Evolutionary conservation across 1,284 basidiomycete species (phyloP), one percentile per base, ranked within the genome.

Genomic region (Moesziomyces antarcticus): DNA sequence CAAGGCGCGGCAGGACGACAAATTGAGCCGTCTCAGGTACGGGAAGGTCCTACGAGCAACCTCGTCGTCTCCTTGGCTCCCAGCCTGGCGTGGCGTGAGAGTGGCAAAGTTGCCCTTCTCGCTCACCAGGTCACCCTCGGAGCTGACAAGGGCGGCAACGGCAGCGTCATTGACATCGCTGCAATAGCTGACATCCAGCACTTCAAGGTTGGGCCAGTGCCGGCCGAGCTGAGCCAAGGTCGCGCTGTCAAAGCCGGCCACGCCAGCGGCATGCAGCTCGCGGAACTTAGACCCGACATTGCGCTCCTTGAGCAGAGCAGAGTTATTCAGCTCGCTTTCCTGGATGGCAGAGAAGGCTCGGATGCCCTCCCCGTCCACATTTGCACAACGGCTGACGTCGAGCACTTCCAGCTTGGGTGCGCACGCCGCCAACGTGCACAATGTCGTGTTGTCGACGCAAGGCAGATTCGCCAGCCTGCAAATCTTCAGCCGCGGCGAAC

Each of bases 1-100:
- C 62, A 97, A 86, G 51, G 90, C 85, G 6, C 87, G 83, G 79
- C 93, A 95, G n/a, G 85, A 87, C 4, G 93, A 93, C 22, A 97
- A 84, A 43, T 88, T 89, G 37, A 97, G 86, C 81, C 94, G 93
- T n/a, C 89, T 87, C 47, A 97, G 87, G 37, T 86, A 85, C 8
- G 71, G 70, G 45, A 77, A 76, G n/a, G 44, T 37, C n/a, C 70
- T 46, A 5, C 78, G 68, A 20, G 64, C 44, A 1, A 73, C 58
- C 22, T 51, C 59, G 1, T 73, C 70, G 25, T 73, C 67, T 20
- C 35, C 37, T 10, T 51, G 57, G n/a, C 66, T 54, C 1, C 70
- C 70, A 9, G 78, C 73, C 22, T 78, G 78, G 14, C 70, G 67
- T 16, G 75, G 59, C 14, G 59, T 75, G 4, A 79, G 56, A 5